Base-by-base conservation (phyloP, 768 basidiomycete species). In the Boletus rubescentipes region DNA sequence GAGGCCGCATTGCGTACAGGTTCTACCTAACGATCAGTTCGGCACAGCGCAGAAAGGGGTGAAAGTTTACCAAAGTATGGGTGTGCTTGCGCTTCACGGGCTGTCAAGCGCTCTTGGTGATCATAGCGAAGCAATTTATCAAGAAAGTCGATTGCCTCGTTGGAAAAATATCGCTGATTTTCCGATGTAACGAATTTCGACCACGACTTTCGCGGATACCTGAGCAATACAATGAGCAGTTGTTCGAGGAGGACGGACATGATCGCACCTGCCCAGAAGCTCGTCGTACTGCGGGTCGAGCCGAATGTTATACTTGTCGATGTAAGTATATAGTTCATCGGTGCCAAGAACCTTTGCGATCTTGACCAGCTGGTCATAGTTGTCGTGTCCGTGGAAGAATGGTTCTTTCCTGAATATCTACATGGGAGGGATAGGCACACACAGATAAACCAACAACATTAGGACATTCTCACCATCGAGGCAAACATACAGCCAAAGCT, bases 341-440 rank as follows among this genome's bases (percentile, higher is more conserved):
- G 96, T 98, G 41, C 96, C 96, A 55, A 98, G 79, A 46, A 98
- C 94, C 76, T 98, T 98, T 50, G 93, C 87, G 60, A 98, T 98
- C 76, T 97, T 98, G 67, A 96, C 95, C 54, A 98, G 77, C 68
- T 98, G 96, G 74, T 98, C 96, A 66, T 96, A 96, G 73, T 98
- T 98, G 73, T 98, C 95, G 67, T 97, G 95, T 15, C 96, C 96
- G 66, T 98, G 96, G 83, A 98, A 98, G 77, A 98, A 97, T 21
- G 96, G 96, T 70, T 98, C 96, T 72, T 98, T 98, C 62, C 96
- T 86, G 83, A 98, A 98, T 65, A 98, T 98, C 95, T 98, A 60
- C 20, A 49, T 30, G 38, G 40, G 37, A 39, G 23, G 23, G 53
- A 29, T 51, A 44, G 45, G 37, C 14, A 49, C 45, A 46, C 23